Conservation (phyloP, 345 rosid genomes). For the Boechera stricta region DNA sequence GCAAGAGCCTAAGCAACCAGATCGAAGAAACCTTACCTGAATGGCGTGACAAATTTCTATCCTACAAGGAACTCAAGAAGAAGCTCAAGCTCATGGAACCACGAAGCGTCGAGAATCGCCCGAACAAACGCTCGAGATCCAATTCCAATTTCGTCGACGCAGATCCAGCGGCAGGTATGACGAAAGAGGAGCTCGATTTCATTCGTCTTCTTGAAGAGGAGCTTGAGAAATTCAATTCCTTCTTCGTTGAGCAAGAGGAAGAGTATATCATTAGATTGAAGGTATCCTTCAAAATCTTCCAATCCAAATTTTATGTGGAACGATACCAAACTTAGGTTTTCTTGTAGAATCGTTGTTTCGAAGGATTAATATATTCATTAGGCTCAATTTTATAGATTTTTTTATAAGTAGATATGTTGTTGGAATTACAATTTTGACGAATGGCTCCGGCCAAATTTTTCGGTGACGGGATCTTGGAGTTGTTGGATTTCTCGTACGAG, state of each 20-base stretch:
- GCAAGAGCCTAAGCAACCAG: conserved; percentile 95
- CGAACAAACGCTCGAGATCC: conserved; percentile 59
- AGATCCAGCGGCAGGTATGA: conserved; percentile 48
- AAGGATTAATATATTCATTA: no score
- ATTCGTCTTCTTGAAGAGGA: conserved; percentile 73
- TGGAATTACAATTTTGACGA: not conserved
- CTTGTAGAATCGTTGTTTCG: no score
- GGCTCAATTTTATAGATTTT: no score
- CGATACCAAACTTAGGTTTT: no score
- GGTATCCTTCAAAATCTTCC: conserved; percentile 47
- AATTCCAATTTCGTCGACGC: conserved; percentile 41
- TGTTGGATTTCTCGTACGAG: no score
- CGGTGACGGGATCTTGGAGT: no score
- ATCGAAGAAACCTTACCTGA: conserved; percentile 93
- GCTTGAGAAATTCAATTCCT: conserved; percentile 87
- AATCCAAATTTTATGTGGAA: not conserved
- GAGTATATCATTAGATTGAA: conserved; percentile 91
- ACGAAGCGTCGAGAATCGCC: conserved; percentile 51
- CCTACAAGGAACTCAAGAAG: conserved; percentile 97
- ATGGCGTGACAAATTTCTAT: conserved; percentile 94
- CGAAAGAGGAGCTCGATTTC: conserved; percentile 76
- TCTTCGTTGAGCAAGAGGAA: conserved; percentile 96
- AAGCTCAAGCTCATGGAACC: conserved; percentile 73
- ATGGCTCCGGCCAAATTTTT: not conserved
- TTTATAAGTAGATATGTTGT: not conserved